These are phyloP conservation scores for Geotrichum europaeum DNA, from an alignment of 1,139 yeast genomes.

Conservation along the genomic window DNA sequence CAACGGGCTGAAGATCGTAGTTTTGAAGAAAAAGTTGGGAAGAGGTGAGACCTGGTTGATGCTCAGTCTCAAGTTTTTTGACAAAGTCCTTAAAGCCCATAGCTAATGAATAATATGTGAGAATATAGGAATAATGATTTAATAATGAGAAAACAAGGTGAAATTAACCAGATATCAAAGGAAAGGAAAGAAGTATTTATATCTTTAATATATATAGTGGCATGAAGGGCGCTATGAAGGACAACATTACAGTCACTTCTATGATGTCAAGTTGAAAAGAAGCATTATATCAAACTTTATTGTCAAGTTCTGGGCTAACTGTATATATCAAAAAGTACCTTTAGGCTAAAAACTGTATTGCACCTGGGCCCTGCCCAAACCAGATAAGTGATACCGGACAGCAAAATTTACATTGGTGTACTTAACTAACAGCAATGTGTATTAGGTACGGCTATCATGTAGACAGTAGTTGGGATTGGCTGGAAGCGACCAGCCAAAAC, in stretches of 20 bases:
- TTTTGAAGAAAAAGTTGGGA: constrained; percentile 45
- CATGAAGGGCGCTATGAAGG: not conserved
- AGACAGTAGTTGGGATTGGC: not conserved
- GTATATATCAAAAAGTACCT: not conserved
- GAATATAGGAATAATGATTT: not conserved
- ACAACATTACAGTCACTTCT: not conserved
- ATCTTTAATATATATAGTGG: too few relatives aligned
- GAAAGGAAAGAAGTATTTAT: not conserved
- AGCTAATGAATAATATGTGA: not conserved
- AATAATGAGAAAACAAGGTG: not conserved
- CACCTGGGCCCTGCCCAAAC: not conserved
- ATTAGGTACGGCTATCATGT: not conserved
- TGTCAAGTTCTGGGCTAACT: not conserved
- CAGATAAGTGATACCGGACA: too few relatives aligned
- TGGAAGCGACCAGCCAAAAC: not conserved
- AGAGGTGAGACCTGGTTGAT: constrained; percentile 22
- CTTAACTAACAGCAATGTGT: not conserved
- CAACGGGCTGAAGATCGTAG: constrained; percentile 72
- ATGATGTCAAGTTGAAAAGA: not conserved
- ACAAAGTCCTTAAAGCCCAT: constrained; percentile 14
- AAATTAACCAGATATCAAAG: not conserved
- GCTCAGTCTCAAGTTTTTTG: constrained; percentile 20
- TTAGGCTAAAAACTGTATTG: not conserved
- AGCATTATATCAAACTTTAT: not conserved
- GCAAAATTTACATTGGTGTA: not conserved